These are phyloP conservation scores for Voacanga thouarsii DNA, from an alignment of 257 asterid species.

Conservation along the genomic window DNA sequence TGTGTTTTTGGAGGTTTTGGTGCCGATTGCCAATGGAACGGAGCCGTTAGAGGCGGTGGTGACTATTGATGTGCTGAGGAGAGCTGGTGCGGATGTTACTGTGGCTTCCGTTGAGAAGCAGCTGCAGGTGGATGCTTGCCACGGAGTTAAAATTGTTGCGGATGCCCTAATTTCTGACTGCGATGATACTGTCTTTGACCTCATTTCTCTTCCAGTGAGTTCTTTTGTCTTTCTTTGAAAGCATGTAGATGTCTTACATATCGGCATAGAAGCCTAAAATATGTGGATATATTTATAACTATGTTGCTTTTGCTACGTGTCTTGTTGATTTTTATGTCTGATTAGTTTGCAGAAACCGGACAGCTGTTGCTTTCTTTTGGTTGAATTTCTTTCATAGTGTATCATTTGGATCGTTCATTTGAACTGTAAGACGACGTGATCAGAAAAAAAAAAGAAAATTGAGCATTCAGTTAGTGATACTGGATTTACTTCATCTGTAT, in stretches of 20 bases:
- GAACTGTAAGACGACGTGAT: no score
- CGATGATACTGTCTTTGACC: slow-evolving; percentile 58
- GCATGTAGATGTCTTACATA: background rate
- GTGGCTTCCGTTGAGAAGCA: slow-evolving; percentile 90
- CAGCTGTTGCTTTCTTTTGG: no score
- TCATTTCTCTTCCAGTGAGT: slow-evolving; percentile 78
- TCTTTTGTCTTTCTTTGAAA: background rate
- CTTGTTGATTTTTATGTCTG: no score
- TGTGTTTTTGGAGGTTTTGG: slow-evolving; percentile 61
- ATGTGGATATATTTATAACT: background rate
- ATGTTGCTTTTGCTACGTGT: background rate
- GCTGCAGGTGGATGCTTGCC: slow-evolving; percentile 64
- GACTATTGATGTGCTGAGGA: slow-evolving; percentile 67
- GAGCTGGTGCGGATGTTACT: slow-evolving; percentile 98
- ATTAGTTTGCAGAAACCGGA: no score
- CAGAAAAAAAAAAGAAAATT: no score
- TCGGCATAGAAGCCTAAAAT: background rate
- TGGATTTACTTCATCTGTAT: background rate
- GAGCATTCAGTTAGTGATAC: background rate
- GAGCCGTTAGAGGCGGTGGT: slow-evolving; percentile 97
- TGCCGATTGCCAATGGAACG: slow-evolving; percentile 92
- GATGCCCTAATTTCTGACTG: slow-evolving; percentile 86
- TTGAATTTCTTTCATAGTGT: no score
- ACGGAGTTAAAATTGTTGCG: slow-evolving; percentile 75
- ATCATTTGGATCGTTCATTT: no score